Base-by-base conservation (phyloP, 192 early-diverging fungal species). In the Dissophora globulifera region DNA sequence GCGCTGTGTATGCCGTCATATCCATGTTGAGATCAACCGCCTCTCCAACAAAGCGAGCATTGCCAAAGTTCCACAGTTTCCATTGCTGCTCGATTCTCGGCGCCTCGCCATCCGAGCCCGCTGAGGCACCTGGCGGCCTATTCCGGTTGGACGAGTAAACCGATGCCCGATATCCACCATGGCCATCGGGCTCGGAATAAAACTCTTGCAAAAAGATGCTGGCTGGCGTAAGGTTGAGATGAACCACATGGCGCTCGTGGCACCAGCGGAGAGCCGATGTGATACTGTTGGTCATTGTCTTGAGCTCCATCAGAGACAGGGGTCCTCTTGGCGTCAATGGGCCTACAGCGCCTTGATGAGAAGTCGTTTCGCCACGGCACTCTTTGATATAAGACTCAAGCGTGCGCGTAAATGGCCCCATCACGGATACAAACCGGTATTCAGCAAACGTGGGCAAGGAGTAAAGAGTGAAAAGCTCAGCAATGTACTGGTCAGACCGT, bases 11-110 rank as follows among this genome's bases (percentile, higher is more conserved):
- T 6, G 51, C 19, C 1, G 42, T 62, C 38, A 31, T 76, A 2
- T 67, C 72, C 72, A 76, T 67, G 19, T 12, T 27, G 23, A 67
- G 22, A 32, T 76, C 72, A 29, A 67, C 64, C 2, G 72, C 31
- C 29, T 76, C 72, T 11, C 63, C 63, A 2, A 67, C 51, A 23
- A 76, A 76, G 17, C 72, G 49, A 3, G 72, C 50, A 55, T 62
- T 29, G 33, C 58, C 65, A 56, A 76, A 76, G 56, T 76, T 61
- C 72, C 72, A 76, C 32, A 76, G 53, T 27, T 76, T 76, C 72
- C 72, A 76, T 2, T 47, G 58, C 38, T 76, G 72, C 20, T 61
- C 41, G 19, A 76, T 47, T 25, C 41, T 58, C 8, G 63, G 50
- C 17, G 30, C 42, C 1, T 51, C 50, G 19, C 38, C 60, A 19